Base-by-base conservation (phyloP, 805 yeast species). In the Kodamaea kaohsiungensis region DNA sequence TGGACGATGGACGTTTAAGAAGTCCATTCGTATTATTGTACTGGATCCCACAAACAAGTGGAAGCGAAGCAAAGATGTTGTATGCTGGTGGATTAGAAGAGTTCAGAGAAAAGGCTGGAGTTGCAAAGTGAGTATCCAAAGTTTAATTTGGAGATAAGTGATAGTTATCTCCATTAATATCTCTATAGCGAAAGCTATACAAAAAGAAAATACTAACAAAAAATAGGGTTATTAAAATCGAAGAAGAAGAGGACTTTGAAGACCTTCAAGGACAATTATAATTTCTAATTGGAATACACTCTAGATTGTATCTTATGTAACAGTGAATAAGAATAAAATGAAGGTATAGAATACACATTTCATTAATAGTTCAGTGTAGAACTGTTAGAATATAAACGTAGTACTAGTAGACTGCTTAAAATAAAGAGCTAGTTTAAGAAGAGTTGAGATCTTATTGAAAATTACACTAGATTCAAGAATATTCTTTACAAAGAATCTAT, bases 31-130 rank as follows among this genome's bases (percentile, higher is more conserved):
- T 91, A 1, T 69, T 92, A 66, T 61, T 92, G n/a, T 92, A 91
- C 68, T 92, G 92, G 86, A 81, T 89, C 56, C 98, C 98, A 2
- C 87, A 86, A 22, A 90, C 96, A 0, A 79, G 90, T n/a, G 87
- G 89, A 15, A 93, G 87, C 65, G 89, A 88, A 53, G 77, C 81
- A 64, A 85, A 87, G 68, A 92, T 91, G 98, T 71, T 89, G 48
- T 91, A 91, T 62, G 98, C 97, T 0, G 96, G 95, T 3, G 96
- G 96, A 1, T 82, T 89, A 18, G 97, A 92, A 66, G 71, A 87
- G 59, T 79, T 92, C 54, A 80, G 93, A 68, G 85, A 82, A 49
- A 86, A 87, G 60, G 87, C 92, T n/a, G 90, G 91, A 15, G 91
- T 89, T n/a, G 74, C 82, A 30, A 76, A 79, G 84, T 68, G 75